These are phyloP conservation scores for Clonostachys rosea DNA, from an alignment of 2,329 filamentous ascomycete species.

Conservation along the genomic window DNA sequence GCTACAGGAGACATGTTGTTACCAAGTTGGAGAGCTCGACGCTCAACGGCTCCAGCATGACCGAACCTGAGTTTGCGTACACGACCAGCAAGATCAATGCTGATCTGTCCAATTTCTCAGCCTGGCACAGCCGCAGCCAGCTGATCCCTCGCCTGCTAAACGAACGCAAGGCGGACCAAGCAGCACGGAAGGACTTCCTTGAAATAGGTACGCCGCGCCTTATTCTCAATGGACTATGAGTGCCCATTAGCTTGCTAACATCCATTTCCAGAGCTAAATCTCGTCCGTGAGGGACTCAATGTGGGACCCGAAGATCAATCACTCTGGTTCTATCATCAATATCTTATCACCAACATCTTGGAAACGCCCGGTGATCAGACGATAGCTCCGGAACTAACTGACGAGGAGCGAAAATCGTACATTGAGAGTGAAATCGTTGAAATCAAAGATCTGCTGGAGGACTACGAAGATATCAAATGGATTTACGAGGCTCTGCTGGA, in stretches of 20 bases:
- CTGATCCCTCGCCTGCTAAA: conserved; percentile 73
- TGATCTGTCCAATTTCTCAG: conserved; percentile 94
- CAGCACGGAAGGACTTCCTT: conserved; percentile 63
- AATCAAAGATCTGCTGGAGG: conserved; percentile 60
- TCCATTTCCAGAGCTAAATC: conserved; percentile 57
- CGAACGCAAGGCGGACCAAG: conserved; percentile 62
- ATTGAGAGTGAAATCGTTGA: conserved; percentile 68
- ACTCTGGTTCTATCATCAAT: conserved; percentile 95
- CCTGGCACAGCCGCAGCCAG: conserved; percentile 88
- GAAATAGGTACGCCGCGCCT: conserved; percentile 52
- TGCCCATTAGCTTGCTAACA: not conserved
- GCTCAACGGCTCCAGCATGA: conserved; percentile 57
- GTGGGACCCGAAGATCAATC: conserved; percentile 93
- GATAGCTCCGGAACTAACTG: conserved; percentile 60
- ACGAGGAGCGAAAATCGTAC: conserved; percentile 59
- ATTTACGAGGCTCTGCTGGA: conserved; percentile 84
- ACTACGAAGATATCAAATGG: conserved; percentile 65
- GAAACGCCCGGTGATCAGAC: conserved; percentile 42
- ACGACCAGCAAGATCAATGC: conserved; percentile 81
- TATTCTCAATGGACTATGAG: not conserved
- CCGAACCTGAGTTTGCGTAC: conserved; percentile 80
- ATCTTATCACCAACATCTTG: conserved; percentile 67
- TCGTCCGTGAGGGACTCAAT: conserved; percentile 75
- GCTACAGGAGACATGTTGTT: conserved; percentile 78
- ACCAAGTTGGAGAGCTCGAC: conserved; percentile 61